Conservation (phyloP, 495 filamentous ascomycete species). For the Penicillium lagena region DNA sequence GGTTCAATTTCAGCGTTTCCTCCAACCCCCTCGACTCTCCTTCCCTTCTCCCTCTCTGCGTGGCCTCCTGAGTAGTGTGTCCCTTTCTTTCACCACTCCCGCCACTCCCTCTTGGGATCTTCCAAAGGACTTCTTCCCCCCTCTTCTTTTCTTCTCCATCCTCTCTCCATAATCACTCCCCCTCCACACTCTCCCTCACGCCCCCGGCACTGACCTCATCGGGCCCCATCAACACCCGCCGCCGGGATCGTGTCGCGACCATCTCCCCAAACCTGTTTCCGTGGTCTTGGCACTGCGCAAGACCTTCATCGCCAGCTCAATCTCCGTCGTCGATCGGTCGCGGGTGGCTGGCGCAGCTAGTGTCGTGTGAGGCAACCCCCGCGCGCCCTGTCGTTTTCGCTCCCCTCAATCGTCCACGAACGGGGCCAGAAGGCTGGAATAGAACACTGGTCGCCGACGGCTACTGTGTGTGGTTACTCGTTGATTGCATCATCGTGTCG, state of each 20-base stretch:
- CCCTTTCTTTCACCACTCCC: slow-evolving; percentile 11
- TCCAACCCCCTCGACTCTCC: slow-evolving; percentile 43
- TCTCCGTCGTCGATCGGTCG: too few relatives aligned
- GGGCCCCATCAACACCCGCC: too few relatives aligned
- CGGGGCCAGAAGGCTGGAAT: background rate
- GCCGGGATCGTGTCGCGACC: too few relatives aligned
- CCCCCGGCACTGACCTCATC: background rate
- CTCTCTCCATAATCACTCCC: slow-evolving; percentile 2
- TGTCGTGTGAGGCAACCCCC: too few relatives aligned
- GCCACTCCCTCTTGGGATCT: background rate
- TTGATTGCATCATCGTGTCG: slow-evolving; percentile 38
- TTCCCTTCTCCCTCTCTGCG: slow-evolving; percentile 21
- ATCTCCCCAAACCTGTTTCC: too few relatives aligned
- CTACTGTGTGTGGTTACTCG: slow-evolving; percentile 1
- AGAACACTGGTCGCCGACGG: slow-evolving; percentile 4
- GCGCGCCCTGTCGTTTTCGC: too few relatives aligned
- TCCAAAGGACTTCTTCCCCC: background rate
- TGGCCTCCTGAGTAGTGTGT: slow-evolving; percentile 6
- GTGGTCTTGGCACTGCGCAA: too few relatives aligned
- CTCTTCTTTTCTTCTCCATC: slow-evolving; percentile 5
- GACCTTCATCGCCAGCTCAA: too few relatives aligned
- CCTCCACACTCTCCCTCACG: slow-evolving; percentile 6
- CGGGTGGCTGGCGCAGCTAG: too few relatives aligned
- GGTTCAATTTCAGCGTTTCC: slow-evolving; percentile 38
- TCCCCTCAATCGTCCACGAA: slow-evolving; percentile 4